A percentile compares a stretch with the other conserved stretches of the same genome.
phyloP scores from a whole-genome alignment of 768 basidiomycete genomes.

The Trametes gibbosa region DNA sequence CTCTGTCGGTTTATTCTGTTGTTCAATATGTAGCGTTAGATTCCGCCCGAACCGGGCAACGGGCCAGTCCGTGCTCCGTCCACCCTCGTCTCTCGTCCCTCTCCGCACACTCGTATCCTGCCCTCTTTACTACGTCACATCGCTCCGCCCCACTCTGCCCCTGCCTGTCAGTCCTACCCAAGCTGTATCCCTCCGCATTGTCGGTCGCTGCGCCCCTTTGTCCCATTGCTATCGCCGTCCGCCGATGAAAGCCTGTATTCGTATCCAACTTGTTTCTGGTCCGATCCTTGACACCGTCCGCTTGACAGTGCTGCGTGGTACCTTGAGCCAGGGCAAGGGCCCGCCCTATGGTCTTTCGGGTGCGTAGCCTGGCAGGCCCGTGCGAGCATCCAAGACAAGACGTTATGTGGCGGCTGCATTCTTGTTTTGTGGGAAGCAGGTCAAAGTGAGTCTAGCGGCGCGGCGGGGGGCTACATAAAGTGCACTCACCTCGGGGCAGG shows the following conservation, averaged over 20 bases:
- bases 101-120: background rate
- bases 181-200: background rate
- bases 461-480: background rate
- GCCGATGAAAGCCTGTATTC: background rate
- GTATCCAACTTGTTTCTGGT: background rate
- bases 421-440: background rate
- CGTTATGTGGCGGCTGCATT: background rate
- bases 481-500: background rate
- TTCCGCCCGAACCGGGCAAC: background rate
- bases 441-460: background rate
- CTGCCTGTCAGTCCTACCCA: background rate
- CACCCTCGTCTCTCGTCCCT: background rate
- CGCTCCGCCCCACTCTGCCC: no score
- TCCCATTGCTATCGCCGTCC: background rate
- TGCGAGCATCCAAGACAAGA: background rate
- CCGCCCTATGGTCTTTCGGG: background rate
- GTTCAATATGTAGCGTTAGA: constrained; percentile 11
- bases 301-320: background rate
- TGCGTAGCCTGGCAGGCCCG: background rate
- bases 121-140: background rate
- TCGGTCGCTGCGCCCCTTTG: background rate
- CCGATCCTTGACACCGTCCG: background rate
- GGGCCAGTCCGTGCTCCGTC: background rate
- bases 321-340: background rate
- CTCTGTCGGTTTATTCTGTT: background rate